Base-by-base conservation (phyloP, 345 rosid species). In the Ailanthus altissimus region DNA sequence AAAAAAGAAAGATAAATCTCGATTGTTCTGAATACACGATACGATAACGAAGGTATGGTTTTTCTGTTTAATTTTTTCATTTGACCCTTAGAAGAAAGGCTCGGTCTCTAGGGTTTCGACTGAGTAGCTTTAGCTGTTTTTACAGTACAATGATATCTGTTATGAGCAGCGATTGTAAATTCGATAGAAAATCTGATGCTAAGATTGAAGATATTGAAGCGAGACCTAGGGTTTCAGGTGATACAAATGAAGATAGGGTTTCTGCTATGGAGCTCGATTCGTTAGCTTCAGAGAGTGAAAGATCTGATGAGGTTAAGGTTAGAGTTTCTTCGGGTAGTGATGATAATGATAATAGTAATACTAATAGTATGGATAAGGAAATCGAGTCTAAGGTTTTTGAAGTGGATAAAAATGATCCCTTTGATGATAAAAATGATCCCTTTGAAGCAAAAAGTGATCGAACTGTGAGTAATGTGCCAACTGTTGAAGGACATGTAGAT, bases 311-410 rank as follows among this genome's bases (percentile, higher is more conserved):
- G 74, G 75, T 15, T 62, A 58, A 25, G 57, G 73, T 43, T 68
- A 67, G 76, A 76, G 58, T 53, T 72, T 64, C 54, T 64, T 38
- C 14, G 23, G 83, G 64, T 51, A 70, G 69, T 49, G 77, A 12
- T 40, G 81, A 40, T 66, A 21, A 45, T 67, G 18, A 20, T 56
- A 4, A 65, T 43, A 59, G 26, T 51, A n/a, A 20, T 38, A 14
- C 46, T 54, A 36, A 42, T 51, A 59, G 46, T 79, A 14, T 11
- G 61, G 75, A 67, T 36, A 65, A 15, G 23, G 84, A 82, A 70
- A 81, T 72, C 75, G 73, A 79, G 61, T 73, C 88, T 81, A 66
- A 71, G 78, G 77, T 54, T 78, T 62, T 49, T 66, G 84, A 83
- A 74, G 76, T 81, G 72, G 75, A 79, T 58, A 69, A 56, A 40